These are phyloP conservation scores for California macrophylla DNA, from an alignment of 441 rosid genomes.

Conservation along the genomic window DNA sequence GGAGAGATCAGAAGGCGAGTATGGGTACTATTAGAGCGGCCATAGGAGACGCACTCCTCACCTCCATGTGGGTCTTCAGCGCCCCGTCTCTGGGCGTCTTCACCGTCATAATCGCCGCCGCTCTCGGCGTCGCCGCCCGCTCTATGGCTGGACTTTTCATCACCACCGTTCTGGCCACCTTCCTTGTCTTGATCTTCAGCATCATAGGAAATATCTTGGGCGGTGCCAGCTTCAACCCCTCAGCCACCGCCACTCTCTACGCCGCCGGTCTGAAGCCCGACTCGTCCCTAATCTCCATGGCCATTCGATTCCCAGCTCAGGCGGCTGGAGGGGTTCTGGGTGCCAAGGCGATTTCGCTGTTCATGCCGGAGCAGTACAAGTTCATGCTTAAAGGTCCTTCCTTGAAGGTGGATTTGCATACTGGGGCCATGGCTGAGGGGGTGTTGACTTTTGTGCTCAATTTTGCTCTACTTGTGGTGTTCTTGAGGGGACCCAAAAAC, in stretches of 20 bases:
- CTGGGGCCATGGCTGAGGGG: slow-evolving; percentile 4
- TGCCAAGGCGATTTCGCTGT: not conserved
- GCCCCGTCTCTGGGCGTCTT: too few species aligned
- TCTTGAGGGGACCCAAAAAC: not conserved
- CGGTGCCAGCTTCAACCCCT: slow-evolving; percentile 13
- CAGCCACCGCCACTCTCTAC: slow-evolving; percentile 7
- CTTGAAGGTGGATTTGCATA: slow-evolving; percentile 11
- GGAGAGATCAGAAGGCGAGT: too few species aligned
- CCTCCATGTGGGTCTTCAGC: too few species aligned
- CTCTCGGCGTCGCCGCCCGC: not conserved
- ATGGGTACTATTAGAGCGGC: too few species aligned
- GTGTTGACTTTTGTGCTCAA: slow-evolving; percentile 4
- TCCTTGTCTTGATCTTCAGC: slow-evolving; percentile 8
- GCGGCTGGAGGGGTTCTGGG: slow-evolving; percentile 9
- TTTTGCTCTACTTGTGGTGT: not conserved
- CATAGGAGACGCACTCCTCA: too few species aligned
- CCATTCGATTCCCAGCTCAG: slow-evolving; percentile 12
- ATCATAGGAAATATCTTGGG: not conserved
- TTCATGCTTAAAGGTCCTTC: slow-evolving; percentile 10
- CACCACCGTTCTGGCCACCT: slow-evolving; percentile 9
- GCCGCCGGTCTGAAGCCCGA: slow-evolving; percentile 7
- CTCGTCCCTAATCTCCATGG: slow-evolving; percentile 7
- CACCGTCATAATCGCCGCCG: not conserved
- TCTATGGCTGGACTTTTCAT: not conserved
- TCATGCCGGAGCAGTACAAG: slow-evolving; percentile 10